These are phyloP conservation scores for Russula olivacea DNA, from an alignment of 768 basidiomycete species.

Conservation along the genomic window DNA sequence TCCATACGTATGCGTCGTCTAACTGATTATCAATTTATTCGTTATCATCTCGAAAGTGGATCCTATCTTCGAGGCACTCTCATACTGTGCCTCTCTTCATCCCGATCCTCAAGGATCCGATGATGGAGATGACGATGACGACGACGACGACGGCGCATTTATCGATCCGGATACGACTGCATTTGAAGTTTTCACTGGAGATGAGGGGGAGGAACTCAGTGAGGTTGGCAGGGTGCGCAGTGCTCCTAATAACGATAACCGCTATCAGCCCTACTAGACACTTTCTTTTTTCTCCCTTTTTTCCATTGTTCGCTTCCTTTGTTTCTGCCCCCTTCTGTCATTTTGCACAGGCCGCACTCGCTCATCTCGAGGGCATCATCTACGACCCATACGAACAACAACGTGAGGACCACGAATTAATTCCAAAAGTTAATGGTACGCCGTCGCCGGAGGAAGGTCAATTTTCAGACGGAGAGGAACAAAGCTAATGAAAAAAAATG, in stretches of 20 bases:
- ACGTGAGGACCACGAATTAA: conserved; percentile 6
- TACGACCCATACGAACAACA: conserved; percentile 42
- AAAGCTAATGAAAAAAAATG: not conserved
- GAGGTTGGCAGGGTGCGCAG: conserved; percentile 93
- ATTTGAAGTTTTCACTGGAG: conserved; percentile 52
- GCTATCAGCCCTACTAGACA: conserved; percentile 83
- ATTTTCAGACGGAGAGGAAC: conserved; percentile 22
- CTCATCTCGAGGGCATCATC: conserved; percentile 78
- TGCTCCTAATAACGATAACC: conserved; percentile 69
- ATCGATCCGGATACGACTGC: conserved; percentile 39
- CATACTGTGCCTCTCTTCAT: conserved; percentile 77
- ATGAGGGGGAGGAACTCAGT: conserved; percentile 67
- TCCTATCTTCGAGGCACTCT: conserved; percentile 79
- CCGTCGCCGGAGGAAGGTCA: conserved; percentile 20
- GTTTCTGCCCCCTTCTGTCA: conserved; percentile 22
- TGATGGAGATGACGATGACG: conserved; percentile 38
- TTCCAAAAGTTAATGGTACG: conserved; percentile 20
- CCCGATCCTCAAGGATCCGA: conserved; percentile 55
- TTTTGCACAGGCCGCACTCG: conserved; percentile 64
- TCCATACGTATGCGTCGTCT: not conserved
- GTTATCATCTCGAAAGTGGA: conserved; percentile 50
- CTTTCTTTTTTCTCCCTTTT: conserved; percentile 24
- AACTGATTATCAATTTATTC: not conserved
- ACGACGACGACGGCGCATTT: conserved; percentile 45
- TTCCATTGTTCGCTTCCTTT: conserved; percentile 24